Evolutionary conservation across 2,329 filamentous ascomycete species (phyloP), one percentile per base, ranked within the genome.

Genomic region (Orbilia ellipsospora): DNA sequence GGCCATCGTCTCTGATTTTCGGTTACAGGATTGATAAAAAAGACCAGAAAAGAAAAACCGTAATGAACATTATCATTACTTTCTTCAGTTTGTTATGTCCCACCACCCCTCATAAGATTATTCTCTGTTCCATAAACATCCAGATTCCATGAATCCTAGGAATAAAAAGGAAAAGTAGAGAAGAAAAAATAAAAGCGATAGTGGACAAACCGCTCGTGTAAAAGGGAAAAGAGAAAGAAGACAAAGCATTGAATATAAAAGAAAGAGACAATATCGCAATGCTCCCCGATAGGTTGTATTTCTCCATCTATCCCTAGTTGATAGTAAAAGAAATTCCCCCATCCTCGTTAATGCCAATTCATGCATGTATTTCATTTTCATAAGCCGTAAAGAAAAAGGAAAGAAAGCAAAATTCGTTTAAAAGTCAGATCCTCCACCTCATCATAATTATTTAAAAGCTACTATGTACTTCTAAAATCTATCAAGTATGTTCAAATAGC

Each of bases 401-500:
- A n/a, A 48, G 69, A 77, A 79, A 74, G 63, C 64, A 65, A 77
- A 64, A 64, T 74, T 63, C 54, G 78, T 77, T 75, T 66, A 78
- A 80, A 77, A 73, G 78, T 78, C 77, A 80, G 77, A 59, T 54
- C 51, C 55, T 63, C 40, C 63, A 60, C 50, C 23, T 69, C 54
- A 57, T 59, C 51, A 20, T 20, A 20, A 40, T 61, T 48, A 16
- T 4, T 10, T 55, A 59, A 77, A 63, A 70, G 80, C 79, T 79
- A 80, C 6, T 64, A 65, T 64, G 28, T 73, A 62, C 55, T 65
- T 67, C 59, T 40, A 68, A 59, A 40, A 44, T 69, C 56, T 64
- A 69, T 48, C 72, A 12, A 31, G n/a, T 56, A 61, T 48, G 42
- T 73, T 82, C 82, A 88, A 80, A 89, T 83, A 64, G 91, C 91